These are phyloP conservation scores for Gaultheria prostrata DNA, from an alignment of 148 eudicot genomes.

Conservation along the genomic window DNA sequence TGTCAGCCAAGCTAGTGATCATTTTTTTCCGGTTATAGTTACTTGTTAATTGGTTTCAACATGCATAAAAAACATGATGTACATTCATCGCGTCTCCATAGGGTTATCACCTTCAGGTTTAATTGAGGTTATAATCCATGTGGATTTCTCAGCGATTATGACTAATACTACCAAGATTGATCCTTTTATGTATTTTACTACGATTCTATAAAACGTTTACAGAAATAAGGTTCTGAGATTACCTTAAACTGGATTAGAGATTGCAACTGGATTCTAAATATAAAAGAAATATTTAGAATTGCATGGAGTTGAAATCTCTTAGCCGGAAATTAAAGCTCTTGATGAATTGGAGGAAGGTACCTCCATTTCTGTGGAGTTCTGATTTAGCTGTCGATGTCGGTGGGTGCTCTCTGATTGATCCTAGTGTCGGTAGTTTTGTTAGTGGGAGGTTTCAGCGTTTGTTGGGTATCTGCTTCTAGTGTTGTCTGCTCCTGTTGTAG, in stretches of 20 bases:
- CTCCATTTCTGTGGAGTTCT: no score
- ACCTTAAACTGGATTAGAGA: background rate
- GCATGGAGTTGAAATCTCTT: no score
- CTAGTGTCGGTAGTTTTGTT: no score
- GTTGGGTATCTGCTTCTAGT: no score
- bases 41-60: background rate
- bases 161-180: background rate
- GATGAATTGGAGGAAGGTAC: no score
- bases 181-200: background rate
- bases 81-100: background rate
- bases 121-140: background rate
- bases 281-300: no score
- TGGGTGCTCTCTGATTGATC: no score
- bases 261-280: no score
- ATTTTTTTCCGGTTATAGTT: background rate
- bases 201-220: background rate
- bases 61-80: background rate
- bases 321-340: no score
- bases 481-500: no score
- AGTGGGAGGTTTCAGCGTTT: no score
- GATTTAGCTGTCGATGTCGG: no score
- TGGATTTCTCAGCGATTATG: background rate
- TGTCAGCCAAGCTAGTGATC: background rate
- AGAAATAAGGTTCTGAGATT: background rate
- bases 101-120: background rate